Conservation (phyloP, 805 yeast genomes). For the Torulaspora gathmanii region DNA sequence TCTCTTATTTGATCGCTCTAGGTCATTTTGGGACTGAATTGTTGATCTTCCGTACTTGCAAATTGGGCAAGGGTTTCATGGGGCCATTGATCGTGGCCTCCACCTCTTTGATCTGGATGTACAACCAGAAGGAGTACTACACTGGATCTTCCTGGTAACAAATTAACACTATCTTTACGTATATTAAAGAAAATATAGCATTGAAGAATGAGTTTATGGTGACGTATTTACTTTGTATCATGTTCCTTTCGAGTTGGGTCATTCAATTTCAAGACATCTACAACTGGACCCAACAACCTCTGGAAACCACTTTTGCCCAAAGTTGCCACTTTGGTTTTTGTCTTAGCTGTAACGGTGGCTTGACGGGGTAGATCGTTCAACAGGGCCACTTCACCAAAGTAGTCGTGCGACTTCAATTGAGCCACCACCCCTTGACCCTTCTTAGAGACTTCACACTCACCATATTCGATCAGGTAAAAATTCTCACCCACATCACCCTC, state of each 20-base stretch:
- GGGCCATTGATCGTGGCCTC: constrained; percentile 87
- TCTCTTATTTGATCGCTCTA: constrained; percentile 77
- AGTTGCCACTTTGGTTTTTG: constrained; percentile 80
- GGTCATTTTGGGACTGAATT: constrained; percentile 81
- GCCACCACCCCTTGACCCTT: constrained; percentile 55
- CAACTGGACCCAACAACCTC: constrained; percentile 90
- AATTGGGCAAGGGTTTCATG: constrained; percentile 77
- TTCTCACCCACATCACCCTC: constrained; percentile 85
- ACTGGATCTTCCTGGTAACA: constrained; percentile 32
- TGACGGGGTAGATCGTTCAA: constrained; percentile 89
- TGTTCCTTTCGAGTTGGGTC: constrained; percentile 57
- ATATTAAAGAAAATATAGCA: neutral
- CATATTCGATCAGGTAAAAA: constrained; percentile 72
- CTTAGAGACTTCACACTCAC: constrained; percentile 72
- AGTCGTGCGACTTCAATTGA: constrained; percentile 71
- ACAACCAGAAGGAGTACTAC: constrained; percentile 61
- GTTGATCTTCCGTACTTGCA: constrained; percentile 72
- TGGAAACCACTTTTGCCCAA: constrained; percentile 90
- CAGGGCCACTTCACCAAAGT: constrained; percentile 94
- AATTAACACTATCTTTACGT: neutral
- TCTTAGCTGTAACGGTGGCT: constrained; percentile 80
- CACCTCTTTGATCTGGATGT: constrained; percentile 77
- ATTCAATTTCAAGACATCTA: constrained; percentile 76
- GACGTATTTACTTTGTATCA: constrained; percentile 4
- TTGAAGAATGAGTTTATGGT: neutral